phyloP scores from a whole-genome alignment of 306 rosid genomes.

The Neltuma alba region DNA sequence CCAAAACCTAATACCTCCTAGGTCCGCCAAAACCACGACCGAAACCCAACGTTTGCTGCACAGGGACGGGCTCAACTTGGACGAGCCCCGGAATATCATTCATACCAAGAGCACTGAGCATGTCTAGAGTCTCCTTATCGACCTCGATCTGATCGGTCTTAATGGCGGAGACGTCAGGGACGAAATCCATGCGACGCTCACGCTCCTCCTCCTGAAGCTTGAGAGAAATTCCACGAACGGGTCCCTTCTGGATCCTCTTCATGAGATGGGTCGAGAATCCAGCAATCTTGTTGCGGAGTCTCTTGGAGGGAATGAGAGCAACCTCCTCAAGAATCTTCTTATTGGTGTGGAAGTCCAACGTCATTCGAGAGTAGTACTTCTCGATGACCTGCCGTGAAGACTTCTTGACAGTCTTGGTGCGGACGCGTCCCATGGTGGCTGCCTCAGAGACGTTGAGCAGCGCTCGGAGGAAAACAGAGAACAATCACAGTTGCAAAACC shows the following conservation, averaged over 20 bases:
- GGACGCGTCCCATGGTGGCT: conserved; percentile 62
- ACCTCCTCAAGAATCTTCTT: conserved; percentile 65
- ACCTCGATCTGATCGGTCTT: conserved; percentile 50
- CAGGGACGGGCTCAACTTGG: conserved; percentile 46
- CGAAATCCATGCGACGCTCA: conserved; percentile 74
- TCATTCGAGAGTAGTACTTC: conserved; percentile 63
- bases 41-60: conserved; percentile 34
- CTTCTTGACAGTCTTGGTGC: conserved; percentile 74
- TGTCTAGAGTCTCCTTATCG: conserved; percentile 63
- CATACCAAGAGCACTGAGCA: conserved; percentile 63
- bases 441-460: not conserved
- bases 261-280: conserved; percentile 73
- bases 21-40: conserved; percentile 48
- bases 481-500: not conserved
- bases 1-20: conserved; percentile 49
- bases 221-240: conserved; percentile 68
- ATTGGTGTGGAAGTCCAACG: conserved; percentile 67
- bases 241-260: conserved; percentile 75
- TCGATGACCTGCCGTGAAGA: conserved; percentile 68
- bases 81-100: conserved; percentile 50
- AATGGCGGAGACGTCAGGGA: conserved; percentile 63
- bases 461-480: not conserved
- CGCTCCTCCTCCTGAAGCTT: conserved; percentile 78
- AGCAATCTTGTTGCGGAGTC: conserved; percentile 71
- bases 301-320: conserved; percentile 59